Percentiles rank a stretch among this genome's conserved stretches.
These are phyloP conservation scores for Xylaria bambusicola DNA, from an alignment of 495 filamentous ascomycete species.

Conservation along the genomic window DNA sequence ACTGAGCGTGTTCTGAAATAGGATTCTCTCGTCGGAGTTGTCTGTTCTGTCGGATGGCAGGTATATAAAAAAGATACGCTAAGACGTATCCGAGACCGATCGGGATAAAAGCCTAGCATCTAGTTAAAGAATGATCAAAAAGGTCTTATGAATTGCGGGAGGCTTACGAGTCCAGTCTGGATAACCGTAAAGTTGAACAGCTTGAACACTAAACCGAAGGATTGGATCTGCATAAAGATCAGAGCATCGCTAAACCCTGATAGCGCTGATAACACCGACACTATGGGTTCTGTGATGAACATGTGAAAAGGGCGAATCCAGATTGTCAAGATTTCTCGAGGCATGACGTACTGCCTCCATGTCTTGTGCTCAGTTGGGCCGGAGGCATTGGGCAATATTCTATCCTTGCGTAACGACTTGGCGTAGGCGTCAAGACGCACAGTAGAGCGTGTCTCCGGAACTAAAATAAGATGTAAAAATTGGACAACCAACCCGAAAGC, in stretches of 20 bases:
- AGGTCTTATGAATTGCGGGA: no score
- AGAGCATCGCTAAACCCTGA: constrained; percentile 78
- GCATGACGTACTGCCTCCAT: constrained; percentile 51
- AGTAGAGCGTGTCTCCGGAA: constrained; percentile 66
- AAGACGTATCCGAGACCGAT: constrained; percentile 66
- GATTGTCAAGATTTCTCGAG: constrained; percentile 56
- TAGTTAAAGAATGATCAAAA: neutral
- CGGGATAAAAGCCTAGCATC: constrained; percentile 56
- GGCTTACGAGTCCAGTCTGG: constrained; percentile 52
- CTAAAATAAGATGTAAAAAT: constrained; percentile 62
- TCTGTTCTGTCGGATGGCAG: constrained; percentile 60
- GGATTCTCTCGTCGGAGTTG: constrained; percentile 51
- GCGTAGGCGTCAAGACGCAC: constrained; percentile 67
- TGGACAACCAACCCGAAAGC: constrained; percentile 69
- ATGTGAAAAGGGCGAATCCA: constrained; percentile 77
- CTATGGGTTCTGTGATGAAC: constrained; percentile 75
- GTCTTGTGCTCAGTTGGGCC: constrained; percentile 60
- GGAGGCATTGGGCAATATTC: constrained; percentile 53
- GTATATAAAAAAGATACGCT: constrained; percentile 63
- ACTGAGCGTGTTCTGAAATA: constrained; percentile 60
- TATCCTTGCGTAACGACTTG: constrained; percentile 57
- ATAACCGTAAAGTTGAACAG: constrained; percentile 62
- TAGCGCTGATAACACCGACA: constrained; percentile 67
- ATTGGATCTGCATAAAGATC: constrained; percentile 78
- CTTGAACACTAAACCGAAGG: constrained; percentile 62